phyloP scores from a whole-genome alignment of 2,329 filamentous ascomycete species.

The Aaosphaeria pasadenensis region DNA sequence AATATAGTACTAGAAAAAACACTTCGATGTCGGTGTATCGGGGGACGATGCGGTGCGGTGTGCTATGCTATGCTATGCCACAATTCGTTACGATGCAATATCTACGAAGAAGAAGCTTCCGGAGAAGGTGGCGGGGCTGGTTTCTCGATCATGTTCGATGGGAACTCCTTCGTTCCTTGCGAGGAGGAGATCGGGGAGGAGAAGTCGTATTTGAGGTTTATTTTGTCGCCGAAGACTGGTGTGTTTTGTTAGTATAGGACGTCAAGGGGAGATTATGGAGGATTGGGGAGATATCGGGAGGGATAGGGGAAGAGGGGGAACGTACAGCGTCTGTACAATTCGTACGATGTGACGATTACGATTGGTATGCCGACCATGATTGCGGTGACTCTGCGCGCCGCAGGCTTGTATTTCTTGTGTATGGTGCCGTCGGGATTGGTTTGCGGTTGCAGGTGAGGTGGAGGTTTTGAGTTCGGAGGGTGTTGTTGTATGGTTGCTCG shows the following conservation, averaged over 20 bases:
- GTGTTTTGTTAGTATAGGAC: neutral
- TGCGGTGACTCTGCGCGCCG: slow-evolving; percentile 25
- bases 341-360: slow-evolving; percentile 29
- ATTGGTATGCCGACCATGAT: slow-evolving; percentile 36
- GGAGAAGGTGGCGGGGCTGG: too few species aligned
- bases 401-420: slow-evolving; percentile 30
- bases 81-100: too few species aligned
- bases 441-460: neutral
- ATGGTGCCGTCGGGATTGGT: slow-evolving; percentile 12
- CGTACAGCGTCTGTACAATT: slow-evolving; percentile 26
- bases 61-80: too few species aligned
- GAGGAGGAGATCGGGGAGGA: too few species aligned
- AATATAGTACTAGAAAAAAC: too few species aligned
- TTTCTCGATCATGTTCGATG: too few species aligned
- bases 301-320: neutral
- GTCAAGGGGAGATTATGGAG: neutral
- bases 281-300: too few species aligned
- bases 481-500: slow-evolving; percentile 2
- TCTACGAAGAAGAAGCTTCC: too few species aligned
- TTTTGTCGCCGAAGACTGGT: neutral
- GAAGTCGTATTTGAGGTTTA: neutral
- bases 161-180: too few species aligned
- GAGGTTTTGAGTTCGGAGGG: slow-evolving; percentile 1
- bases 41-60: too few species aligned
- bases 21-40: too few species aligned